Conservation (phyloP, 1,139 yeast genomes). For the Hansenula lynferdii region DNA sequence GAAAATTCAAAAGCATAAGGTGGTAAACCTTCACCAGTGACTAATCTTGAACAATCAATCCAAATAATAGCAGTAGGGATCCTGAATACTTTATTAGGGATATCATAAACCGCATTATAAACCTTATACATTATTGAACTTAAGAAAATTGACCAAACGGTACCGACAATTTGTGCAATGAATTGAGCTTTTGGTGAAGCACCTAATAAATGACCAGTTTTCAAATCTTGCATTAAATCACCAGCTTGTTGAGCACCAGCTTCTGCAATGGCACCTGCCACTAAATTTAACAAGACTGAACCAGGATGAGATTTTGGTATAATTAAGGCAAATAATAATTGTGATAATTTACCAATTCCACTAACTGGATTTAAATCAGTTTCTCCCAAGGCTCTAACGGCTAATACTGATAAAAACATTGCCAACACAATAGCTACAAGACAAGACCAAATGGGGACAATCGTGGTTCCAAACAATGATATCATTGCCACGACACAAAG, state of each 20-base stretch:
- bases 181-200: conserved; percentile 95
- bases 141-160: conserved; percentile 72
- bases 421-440: conserved; percentile 70
- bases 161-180: conserved; percentile 83
- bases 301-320: conserved; percentile 79
- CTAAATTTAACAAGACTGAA: conserved; percentile 73
- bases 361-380: conserved; percentile 96
- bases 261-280: conserved; percentile 96
- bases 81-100: conserved; percentile 77
- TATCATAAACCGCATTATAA: conserved; percentile 75
- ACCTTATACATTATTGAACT: conserved; percentile 80
- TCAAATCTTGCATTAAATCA: conserved; percentile 93
- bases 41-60: conserved; percentile 93
- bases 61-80: conserved; percentile 95
- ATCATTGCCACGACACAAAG: conserved; percentile 63
- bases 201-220: conserved; percentile 88
- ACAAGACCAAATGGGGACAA: conserved; percentile 70
- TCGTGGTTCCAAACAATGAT: conserved; percentile 54
- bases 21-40: conserved; percentile 89
- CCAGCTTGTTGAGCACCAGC: conserved; percentile 99
- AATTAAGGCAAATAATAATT: conserved; percentile 75
- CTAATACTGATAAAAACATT: conserved; percentile 72
- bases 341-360: conserved; percentile 93
- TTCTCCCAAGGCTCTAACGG: conserved; percentile 92
- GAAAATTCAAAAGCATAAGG: conserved; percentile 68